Base-by-base conservation (phyloP, 768 basidiomycete genomes). In the Phanerochaete carnosa region DNA sequence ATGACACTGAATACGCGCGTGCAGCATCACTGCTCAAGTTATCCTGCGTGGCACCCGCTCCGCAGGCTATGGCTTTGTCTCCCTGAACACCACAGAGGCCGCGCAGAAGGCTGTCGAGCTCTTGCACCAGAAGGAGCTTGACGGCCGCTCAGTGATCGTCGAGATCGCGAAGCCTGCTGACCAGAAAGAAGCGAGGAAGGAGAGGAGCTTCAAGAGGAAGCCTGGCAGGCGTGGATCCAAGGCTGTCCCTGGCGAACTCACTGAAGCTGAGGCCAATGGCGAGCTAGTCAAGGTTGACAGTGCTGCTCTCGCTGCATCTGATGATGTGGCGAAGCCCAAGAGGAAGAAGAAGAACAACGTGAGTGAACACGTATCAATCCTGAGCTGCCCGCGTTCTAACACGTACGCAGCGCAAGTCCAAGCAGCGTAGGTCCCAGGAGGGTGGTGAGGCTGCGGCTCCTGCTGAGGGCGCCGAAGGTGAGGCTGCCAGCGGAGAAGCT, bases 31-130 rank as follows among this genome's bases (percentile, higher is more conserved):
- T 65, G 91, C 85, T 67, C 88, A 92, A 75, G 85, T 95, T 76
- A 94, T 95, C 76, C 78, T 87, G 76, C 92, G 93, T 67, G 90
- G 91, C 71, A 78, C 79, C 60, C 89, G 91, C 73, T 89, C 93
- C 63, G 89, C 93, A 71, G 92, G 94, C 62, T 96, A 95, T 77
- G 94, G 93, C 67, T 96, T 96, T 74, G 94, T 95, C 72, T 86
- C 93, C 67, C 81, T 94, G 75, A 77, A 83, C 71, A 88, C 82
- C 74, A 80, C 79, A 73, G 92, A 91, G 76, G 91, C 93, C 72
- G 92, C 90, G 63, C 82, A 92, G 78, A 85, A 85, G 75, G 94
- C 94, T 62, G 90, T 94, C 74, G 87, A 92, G 64, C 75, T 79
- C 69, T 90, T 96, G 72, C 81, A 95, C 85, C 89, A 90, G 79